Evolutionary conservation across 345 rosid genomes (phyloP), one percentile per base, ranked within the genome.

Genomic region (Sonneratia alba): DNA sequence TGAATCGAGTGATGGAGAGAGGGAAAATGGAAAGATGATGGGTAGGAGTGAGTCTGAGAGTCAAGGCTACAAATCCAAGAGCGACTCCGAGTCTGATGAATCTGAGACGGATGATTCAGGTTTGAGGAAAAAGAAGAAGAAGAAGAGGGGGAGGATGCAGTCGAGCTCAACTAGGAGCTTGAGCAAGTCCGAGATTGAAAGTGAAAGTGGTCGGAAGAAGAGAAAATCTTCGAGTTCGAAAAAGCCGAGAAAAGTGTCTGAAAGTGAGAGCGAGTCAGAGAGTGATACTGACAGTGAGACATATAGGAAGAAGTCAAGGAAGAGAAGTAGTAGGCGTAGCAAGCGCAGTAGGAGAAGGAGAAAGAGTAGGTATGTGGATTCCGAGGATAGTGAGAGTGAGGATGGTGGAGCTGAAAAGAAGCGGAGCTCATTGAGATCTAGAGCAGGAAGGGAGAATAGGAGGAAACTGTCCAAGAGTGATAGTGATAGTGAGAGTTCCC

Each of bases 341-440:
- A 32, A 55, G 36, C 76, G 62, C 49, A 71, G 74, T 27, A 67
- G 72, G 21, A 73, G 78, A 7, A 76, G 72, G 75, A 81, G 55
- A 27, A 76, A 68, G 75, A 82, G 67, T 18, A 63, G 67, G 68
- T 66, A 74, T 42, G 49, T 47, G 22, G 78, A 78, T 63, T 73
- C 77, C 3, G 72, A 72, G 38, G 76, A 68, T 37, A 59, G 59
- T 12, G 62, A 75, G 55, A 77, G 77, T 73, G 79, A 75, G 48
- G 88, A 75, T 22, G 74, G 83, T 49, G 81, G 74, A 76, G 63
- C 76, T 13, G 83, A 78, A 47, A 87, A 85, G 85, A 88, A 81
- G 81, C 75, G 48, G 73, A 75, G 61, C 40, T 37, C 74, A 69
- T 81, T 83, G 1, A 42, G 71, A 36, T 77, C 78, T 1, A 34